Evolutionary conservation across 2,329 filamentous ascomycete species (phyloP), one percentile per base, ranked within the genome.

Genomic region (Hyphodiscus sp.): DNA sequence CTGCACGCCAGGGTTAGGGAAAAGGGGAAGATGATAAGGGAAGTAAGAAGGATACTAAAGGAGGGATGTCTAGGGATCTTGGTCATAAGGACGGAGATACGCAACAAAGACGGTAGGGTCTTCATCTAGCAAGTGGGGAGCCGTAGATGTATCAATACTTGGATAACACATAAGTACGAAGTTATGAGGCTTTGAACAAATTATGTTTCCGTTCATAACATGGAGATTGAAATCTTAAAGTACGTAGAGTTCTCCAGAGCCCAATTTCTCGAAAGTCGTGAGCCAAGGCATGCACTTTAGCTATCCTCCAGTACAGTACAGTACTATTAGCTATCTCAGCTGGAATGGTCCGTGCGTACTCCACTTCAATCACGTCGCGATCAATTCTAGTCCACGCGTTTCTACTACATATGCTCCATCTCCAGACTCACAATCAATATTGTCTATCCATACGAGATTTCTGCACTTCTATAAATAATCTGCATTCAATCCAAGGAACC

Each of bases 391-490:
- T 23, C 38, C 38, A 33, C 20, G 41, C 41, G 16, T 49, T 29
- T 45, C 23, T 16, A 48, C 50, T 26, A 26, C 8, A 26, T 26
- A 4, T 26, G 23, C 33, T 38, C 33, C 33, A 5, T 38, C 33
- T 38, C 33, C 16, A 38, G 11, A 38, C 11, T 13, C 33, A 4
- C 16, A n/a, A 38, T 10, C 48, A 47, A 45, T 45, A 56, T 49
- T 43, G 18, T 49, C 30, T 41, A 33, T 45, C 23, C 26, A 38
- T 49, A 57, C 60, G 45, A 57, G 49, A 44, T 48, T 41, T 50
- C 47, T 18, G 53, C 29, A 53, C 49, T 49, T 20, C 42, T 44
- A 47, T 48, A 30, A 55, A 41, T 47, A 47, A 41, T 47, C 47
- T 47, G n/a, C 42, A 57, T 15, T 56, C 26, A 45, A 47, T 52